Evolutionary conservation across 1,284 basidiomycete species (phyloP).

Genomic region (Ceraceosorus guamensis): DNA sequence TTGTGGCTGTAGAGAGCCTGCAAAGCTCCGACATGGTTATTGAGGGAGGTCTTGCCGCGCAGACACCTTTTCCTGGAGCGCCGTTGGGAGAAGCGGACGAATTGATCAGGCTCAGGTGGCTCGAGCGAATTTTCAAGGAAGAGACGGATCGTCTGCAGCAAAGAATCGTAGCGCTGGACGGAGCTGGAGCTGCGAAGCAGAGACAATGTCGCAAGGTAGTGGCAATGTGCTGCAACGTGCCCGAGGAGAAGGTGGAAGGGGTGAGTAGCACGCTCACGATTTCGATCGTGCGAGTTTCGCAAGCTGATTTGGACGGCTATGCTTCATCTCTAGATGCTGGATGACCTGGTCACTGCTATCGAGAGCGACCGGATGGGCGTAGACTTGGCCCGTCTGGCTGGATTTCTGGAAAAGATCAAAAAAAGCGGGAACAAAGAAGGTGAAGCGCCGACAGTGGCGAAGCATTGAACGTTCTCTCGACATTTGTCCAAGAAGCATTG

Average conservation of each 20-base stretch:
- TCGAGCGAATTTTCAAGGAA: slow-evolving; percentile 11
- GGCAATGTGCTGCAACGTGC: slow-evolving; percentile 76
- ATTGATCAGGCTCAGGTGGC: slow-evolving; percentile 30
- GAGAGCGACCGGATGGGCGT: slow-evolving; percentile 69
- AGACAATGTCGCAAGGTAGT: slow-evolving; percentile 85
- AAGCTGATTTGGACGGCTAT: background rate
- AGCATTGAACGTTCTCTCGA: too few relatives aligned
- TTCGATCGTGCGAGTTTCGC: background rate
- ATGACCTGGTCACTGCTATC: slow-evolving; percentile 76
- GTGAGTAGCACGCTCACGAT: slow-evolving; percentile 54
- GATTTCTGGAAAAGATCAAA: slow-evolving; percentile 63
- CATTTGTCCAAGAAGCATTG: too few relatives aligned
- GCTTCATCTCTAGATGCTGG: slow-evolving; percentile 61
- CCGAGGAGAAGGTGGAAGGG: slow-evolving; percentile 78
- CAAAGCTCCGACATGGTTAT: background rate
- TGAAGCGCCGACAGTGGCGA: too few relatives aligned
- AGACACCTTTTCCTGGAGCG: background rate
- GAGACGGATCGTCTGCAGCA: slow-evolving; percentile 54
- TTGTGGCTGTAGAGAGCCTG: background rate
- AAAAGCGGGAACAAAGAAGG: too few relatives aligned
- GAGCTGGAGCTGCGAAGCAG: slow-evolving; percentile 67
- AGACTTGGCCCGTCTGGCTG: slow-evolving; percentile 75
- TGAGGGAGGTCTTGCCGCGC: slow-evolving; percentile 2
- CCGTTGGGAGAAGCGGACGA: slow-evolving; percentile 12
- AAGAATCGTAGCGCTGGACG: slow-evolving; percentile 70